A percentile compares a stretch with the other conserved stretches of the same genome.
Evolutionary conservation across 1,284 basidiomycete species (phyloP).

Genomic region (Farysia itapuensis): DNA sequence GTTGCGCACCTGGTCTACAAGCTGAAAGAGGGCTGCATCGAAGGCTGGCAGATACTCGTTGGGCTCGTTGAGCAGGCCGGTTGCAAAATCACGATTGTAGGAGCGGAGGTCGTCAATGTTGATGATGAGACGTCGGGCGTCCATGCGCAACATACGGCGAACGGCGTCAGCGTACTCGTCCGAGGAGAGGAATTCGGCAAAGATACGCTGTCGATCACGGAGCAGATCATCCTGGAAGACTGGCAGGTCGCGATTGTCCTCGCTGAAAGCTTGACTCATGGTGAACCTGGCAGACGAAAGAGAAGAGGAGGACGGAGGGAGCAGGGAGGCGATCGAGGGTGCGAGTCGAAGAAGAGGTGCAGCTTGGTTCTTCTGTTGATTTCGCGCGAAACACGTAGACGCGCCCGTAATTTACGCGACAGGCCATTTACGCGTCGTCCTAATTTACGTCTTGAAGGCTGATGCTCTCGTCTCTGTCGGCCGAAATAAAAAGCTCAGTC

Average conservation of each 20-base stretch:
- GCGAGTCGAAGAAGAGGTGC: too few species aligned
- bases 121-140: conserved; percentile 85
- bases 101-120: conserved; percentile 96
- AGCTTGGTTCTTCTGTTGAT: too few species aligned
- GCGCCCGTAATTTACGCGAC: too few species aligned
- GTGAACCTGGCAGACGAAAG: too few species aligned
- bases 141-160: conserved; percentile 77
- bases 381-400: too few species aligned
- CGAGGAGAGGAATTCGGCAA: conserved; percentile 76
- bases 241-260: conserved; percentile 37
- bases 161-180: conserved; percentile 85
- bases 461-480: too few species aligned
- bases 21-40: conserved; percentile 77
- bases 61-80: conserved; percentile 76
- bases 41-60: conserved; percentile 88
- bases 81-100: conserved; percentile 72
- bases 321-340: too few species aligned
- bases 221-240: conserved; percentile 54
- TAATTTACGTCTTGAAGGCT: too few species aligned
- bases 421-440: too few species aligned
- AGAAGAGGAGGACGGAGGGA: too few species aligned
- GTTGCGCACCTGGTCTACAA: conserved; percentile 77
- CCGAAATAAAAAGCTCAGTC: too few species aligned
- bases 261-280: conserved; percentile 36
- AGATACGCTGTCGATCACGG: conserved; percentile 65